These are phyloP conservation scores for Ogataea haglerorum DNA, from an alignment of 805 yeast genomes.

Conservation along the genomic window DNA sequence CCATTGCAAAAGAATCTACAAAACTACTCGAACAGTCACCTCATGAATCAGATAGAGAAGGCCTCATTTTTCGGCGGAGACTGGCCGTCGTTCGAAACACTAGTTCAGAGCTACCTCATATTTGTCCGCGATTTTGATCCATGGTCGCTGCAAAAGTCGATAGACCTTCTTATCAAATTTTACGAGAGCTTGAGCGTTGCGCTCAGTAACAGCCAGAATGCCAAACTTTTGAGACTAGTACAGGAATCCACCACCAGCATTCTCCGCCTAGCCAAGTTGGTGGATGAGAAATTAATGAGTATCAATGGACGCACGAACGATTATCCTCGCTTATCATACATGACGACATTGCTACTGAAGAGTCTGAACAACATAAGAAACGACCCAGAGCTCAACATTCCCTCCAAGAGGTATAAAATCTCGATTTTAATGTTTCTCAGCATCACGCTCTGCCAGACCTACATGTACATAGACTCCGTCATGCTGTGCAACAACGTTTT, in stretches of 20 bases:
- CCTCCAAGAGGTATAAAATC: slow-evolving; percentile 37
- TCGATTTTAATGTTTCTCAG: slow-evolving; percentile 48
- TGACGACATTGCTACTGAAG: slow-evolving; percentile 47
- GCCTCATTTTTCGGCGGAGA: slow-evolving; percentile 31
- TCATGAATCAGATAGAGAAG: slow-evolving; percentile 31
- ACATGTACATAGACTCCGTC: slow-evolving; percentile 52
- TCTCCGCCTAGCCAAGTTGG: slow-evolving; percentile 43
- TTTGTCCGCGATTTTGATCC: slow-evolving; percentile 52
- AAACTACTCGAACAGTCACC: slow-evolving; percentile 17
- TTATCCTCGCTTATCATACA: slow-evolving; percentile 43
- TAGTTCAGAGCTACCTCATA: slow-evolving; percentile 41
- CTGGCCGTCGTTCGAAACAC: slow-evolving; percentile 43
- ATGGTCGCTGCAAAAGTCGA: slow-evolving; percentile 50
- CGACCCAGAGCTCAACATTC: slow-evolving; percentile 35
- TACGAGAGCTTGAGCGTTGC: slow-evolving; percentile 47
- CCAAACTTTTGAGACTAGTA: slow-evolving; percentile 37
- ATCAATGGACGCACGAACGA: slow-evolving; percentile 30
- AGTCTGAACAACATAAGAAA: slow-evolving; percentile 50
- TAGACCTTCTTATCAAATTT: slow-evolving; percentile 49
- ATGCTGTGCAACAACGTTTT: slow-evolving; percentile 59
- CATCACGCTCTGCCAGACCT: slow-evolving; percentile 46
- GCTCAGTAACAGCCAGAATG: slow-evolving; percentile 42
- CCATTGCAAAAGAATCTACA: slow-evolving; percentile 27
- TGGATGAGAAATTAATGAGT: slow-evolving; percentile 40
- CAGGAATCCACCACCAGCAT: slow-evolving; percentile 36